phyloP scores from a whole-genome alignment of 257 asterid species.

The Solanum tarapatanum region DNA sequence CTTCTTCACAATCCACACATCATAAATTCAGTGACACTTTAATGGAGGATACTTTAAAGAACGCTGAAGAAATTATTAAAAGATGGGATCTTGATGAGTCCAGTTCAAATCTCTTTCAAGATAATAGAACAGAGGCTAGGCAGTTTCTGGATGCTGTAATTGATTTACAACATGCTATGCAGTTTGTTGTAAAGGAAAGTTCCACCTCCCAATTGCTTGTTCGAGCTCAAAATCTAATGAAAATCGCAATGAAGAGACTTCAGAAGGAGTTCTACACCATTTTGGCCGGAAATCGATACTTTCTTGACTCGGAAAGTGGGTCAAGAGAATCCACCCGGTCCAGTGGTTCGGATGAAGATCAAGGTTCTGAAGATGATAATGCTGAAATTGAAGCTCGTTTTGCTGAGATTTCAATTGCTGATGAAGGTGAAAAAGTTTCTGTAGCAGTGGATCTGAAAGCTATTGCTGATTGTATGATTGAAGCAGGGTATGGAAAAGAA shows the following conservation, averaged over 20 bases:
- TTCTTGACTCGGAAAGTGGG: conserved; percentile 44
- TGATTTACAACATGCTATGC: conserved; percentile 51
- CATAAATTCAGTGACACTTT: conserved; percentile 34
- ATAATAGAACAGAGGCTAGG: conserved; percentile 25
- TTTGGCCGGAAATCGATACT: conserved; percentile 26
- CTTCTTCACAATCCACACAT: conserved; percentile 6
- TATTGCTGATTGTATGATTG: conserved; percentile 71
- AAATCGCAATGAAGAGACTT: conserved; percentile 44
- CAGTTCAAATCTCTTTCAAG: conserved; percentile 12
- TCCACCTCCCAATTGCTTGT: conserved; percentile 31
- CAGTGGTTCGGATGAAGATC: conserved; percentile 31
- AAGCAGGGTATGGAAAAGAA: conserved; percentile 57
- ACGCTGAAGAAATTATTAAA: conserved; percentile 32
- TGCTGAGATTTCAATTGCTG: not conserved
- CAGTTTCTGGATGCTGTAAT: conserved; percentile 32
- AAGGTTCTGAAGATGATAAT: conserved; percentile 27
- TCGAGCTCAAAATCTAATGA: conserved; percentile 59
- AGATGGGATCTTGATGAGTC: conserved; percentile 27
- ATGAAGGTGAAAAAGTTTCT: not conserved
- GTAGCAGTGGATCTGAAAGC: conserved; percentile 38
- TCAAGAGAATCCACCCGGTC: conserved; percentile 26
- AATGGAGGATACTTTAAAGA: conserved; percentile 18
- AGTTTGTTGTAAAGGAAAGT: conserved; percentile 19
- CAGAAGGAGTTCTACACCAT: conserved; percentile 53
- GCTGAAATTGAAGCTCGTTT: not conserved